These are phyloP conservation scores for Bolboschoenus planiculmis DNA, from an alignment of 176 grass and related monocot species.

Conservation along the genomic window DNA sequence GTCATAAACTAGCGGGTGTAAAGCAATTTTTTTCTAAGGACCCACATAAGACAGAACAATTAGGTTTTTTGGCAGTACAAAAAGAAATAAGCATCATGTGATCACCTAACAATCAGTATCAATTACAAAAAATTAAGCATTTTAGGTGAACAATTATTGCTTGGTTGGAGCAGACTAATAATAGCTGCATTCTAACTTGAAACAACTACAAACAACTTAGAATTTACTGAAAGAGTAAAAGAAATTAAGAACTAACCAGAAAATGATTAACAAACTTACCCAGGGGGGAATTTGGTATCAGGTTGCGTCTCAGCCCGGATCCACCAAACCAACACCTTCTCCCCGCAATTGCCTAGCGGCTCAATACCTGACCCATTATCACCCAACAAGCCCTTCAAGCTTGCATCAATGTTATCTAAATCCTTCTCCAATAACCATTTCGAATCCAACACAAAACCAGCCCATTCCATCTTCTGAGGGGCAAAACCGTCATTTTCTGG, in stretches of 20 bases:
- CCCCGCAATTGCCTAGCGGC: conserved; percentile 57
- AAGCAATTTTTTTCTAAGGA: neutral
- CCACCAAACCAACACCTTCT: conserved; percentile 77
- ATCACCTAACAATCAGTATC: neutral
- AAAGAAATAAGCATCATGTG: neutral
- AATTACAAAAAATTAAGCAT: neutral
- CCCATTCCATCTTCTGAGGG: conserved; percentile 65
- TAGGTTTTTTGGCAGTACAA: neutral
- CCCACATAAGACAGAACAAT: conserved; percentile 1
- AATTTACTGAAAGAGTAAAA: neutral
- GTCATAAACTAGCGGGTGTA: neutral
- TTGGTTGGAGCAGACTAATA: neutral
- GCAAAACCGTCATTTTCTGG: conserved; percentile 25
- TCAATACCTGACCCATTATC: conserved; percentile 52
- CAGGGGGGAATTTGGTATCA: conserved; percentile 70
- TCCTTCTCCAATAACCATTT: conserved; percentile 69
- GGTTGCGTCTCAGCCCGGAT: conserved; percentile 54
- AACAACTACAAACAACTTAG: neutral
- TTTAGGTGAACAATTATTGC: conserved; percentile 12
- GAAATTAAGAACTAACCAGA: neutral
- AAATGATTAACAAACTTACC: conserved; percentile 42
- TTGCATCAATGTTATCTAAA: conserved; percentile 46
- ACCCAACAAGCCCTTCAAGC: conserved; percentile 52
- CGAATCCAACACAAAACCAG: conserved; percentile 67
- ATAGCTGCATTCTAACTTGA: neutral